Conservation (phyloP, 352 stramenopile species). For the Thalassiosira pacifica region DNA sequence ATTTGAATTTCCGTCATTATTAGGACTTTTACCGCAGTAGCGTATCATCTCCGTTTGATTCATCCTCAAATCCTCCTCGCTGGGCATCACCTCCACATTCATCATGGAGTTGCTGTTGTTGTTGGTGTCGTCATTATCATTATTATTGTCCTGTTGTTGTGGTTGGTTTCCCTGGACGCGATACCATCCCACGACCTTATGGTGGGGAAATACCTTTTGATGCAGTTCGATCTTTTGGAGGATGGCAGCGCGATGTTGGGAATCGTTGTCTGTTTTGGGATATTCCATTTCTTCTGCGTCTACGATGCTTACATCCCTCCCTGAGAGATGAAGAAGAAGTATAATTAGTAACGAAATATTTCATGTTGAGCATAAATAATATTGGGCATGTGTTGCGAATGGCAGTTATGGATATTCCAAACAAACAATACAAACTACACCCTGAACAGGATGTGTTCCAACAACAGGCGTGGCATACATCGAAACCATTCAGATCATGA, state of each 20-base stretch:
- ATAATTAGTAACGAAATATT: no score
- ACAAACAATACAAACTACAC: no score
- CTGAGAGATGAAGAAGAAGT: no score
- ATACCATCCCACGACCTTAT: slow-evolving; percentile 84
- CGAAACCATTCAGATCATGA: no score
- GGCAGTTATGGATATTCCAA: no score
- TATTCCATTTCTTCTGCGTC: slow-evolving; percentile 80
- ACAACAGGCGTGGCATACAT: no score
- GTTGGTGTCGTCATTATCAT: no score
- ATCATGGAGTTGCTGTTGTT: no score
- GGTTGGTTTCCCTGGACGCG: slow-evolving; percentile 58
- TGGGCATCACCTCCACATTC: slow-evolving; percentile 31
- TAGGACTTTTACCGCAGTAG: slow-evolving; percentile 29
- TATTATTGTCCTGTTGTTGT: slow-evolving; percentile 35
- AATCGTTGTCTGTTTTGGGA: slow-evolving; percentile 23
- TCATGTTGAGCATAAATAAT: no score
- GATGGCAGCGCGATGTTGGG: slow-evolving; percentile 20
- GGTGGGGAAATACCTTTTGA: slow-evolving; percentile 80
- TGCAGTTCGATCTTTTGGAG: slow-evolving; percentile 77
- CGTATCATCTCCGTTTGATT: slow-evolving; percentile 53
- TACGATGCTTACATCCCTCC: slow-evolving; percentile 60
- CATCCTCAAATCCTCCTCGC: slow-evolving; percentile 52
- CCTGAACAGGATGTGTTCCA: no score
- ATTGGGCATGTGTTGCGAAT: no score
- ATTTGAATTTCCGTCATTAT: background rate